phyloP scores from a whole-genome alignment of 768 basidiomycete genomes.

The Naganishia randhawae region DNA sequence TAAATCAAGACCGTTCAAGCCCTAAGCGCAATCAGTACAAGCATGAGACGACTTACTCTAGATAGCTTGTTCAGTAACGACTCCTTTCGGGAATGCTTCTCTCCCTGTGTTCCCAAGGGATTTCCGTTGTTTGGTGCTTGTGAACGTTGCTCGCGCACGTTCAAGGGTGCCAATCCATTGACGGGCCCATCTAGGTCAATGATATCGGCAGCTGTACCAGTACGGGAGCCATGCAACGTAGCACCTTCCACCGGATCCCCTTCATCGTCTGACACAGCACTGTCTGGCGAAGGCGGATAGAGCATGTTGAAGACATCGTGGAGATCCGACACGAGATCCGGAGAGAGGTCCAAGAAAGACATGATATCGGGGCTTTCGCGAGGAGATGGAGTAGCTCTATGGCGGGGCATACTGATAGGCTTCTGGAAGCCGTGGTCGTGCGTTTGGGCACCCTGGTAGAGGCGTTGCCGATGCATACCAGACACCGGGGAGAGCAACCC shows the following conservation, averaged over 20 bases:
- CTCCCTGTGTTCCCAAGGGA: not conserved
- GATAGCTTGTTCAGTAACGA: not conserved
- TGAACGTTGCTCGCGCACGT: not conserved
- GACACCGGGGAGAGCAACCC: too few relatives aligned
- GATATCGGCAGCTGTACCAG: not conserved
- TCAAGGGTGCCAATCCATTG: not conserved
- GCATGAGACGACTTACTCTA: not conserved
- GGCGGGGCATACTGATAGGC: too few relatives aligned
- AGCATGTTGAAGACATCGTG: conserved; percentile 16
- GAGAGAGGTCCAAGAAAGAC: conserved; percentile 10
- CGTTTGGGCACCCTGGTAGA: not conserved
- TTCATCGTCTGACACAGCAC: not conserved
- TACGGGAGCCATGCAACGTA: not conserved
- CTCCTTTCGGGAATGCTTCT: not conserved
- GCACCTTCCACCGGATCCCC: too few relatives aligned
- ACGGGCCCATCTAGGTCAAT: conserved; percentile 8
- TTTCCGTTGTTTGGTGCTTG: not conserved
- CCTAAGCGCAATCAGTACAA: not conserved
- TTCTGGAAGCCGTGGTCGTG: not conserved
- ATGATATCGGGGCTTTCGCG: not conserved
- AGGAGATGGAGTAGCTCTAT: not conserved
- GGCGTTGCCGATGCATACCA: too few relatives aligned
- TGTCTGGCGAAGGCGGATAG: conserved; percentile 1
- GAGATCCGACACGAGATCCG: conserved; percentile 13
- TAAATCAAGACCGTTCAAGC: not conserved